Conservation (phyloP, 768 basidiomycete species). For the Suillus alpinus region DNA sequence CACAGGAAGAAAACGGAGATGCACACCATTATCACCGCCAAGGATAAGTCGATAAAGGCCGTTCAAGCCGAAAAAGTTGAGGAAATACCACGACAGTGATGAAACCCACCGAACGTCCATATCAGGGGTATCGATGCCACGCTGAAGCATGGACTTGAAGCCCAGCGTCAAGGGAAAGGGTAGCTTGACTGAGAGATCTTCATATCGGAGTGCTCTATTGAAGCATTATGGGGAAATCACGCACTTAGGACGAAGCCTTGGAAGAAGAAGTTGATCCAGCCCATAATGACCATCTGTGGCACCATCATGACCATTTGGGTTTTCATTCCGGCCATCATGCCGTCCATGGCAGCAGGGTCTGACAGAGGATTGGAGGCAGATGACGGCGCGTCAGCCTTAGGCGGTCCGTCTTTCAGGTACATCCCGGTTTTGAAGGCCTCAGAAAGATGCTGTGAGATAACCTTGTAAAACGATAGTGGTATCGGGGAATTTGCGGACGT, state of each 20-base stretch:
- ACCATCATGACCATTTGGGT: conserved; percentile 99
- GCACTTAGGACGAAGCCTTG: conserved; percentile 96
- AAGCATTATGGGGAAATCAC: conserved; percentile 32
- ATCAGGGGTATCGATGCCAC: conserved; percentile 91
- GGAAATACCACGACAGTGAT: conserved; percentile 98
- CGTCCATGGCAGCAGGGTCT: conserved; percentile 93
- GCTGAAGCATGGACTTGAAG: conserved; percentile 97
- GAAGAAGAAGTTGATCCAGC: conserved; percentile 99
- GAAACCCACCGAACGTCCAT: conserved; percentile 99
- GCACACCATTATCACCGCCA: conserved; percentile 83
- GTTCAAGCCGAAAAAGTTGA: conserved; percentile 97
- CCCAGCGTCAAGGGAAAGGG: conserved; percentile 96
- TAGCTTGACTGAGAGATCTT: conserved; percentile 69
- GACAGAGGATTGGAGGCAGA: conserved; percentile 78
- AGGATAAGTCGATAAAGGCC: conserved; percentile 93
- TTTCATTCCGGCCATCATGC: conserved; percentile 99
- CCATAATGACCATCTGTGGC: conserved; percentile 98
- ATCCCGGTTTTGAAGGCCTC: conserved; percentile 70
- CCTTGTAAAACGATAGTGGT: conserved; percentile 66
- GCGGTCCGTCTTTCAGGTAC: conserved; percentile 85
- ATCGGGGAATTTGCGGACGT: conserved; percentile 81
- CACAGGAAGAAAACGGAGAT: conserved; percentile 7
- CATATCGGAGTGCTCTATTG: conserved; percentile 5
- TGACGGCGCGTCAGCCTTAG: conserved; percentile 56
- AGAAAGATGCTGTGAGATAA: conserved; percentile 73